Conservation (phyloP, 352 stramenopile genomes). For the Phytophthora nicotianae region DNA sequence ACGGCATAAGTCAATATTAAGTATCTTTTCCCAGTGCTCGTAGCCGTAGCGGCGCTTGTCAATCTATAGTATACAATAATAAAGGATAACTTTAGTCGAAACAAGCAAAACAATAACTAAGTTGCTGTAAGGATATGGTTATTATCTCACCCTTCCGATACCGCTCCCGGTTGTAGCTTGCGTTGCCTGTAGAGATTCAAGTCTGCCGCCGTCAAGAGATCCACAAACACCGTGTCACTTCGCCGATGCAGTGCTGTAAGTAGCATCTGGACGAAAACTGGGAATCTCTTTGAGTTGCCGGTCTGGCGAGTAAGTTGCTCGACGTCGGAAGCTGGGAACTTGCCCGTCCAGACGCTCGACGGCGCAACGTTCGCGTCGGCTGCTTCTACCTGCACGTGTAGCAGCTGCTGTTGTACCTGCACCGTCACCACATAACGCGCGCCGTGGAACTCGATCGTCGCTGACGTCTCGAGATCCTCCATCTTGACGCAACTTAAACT, state of each 20-base stretch:
- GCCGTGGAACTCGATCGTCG: constrained; percentile 72
- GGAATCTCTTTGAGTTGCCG: constrained; percentile 93
- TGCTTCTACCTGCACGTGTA: constrained; percentile 74
- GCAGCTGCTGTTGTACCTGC: constrained; percentile 56
- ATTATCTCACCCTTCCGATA: constrained; percentile 16
- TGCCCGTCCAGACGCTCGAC: constrained; percentile 62
- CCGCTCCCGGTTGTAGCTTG: constrained; percentile 45
- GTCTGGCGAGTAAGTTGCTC: constrained; percentile 94
- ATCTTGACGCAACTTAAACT: constrained; percentile 30
- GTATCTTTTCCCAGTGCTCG: constrained; percentile 80
- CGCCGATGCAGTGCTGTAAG: constrained; percentile 71
- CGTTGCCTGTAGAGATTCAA: constrained; percentile 82
- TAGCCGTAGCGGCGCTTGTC: constrained; percentile 8
- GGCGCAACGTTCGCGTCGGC: neutral
- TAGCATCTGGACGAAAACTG: constrained; percentile 94
- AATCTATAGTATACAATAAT: constrained; percentile 13
- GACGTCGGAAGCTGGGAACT: constrained; percentile 73
- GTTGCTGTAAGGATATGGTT: constrained; percentile 12
- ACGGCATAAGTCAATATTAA: constrained; percentile 94
- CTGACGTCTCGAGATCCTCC: constrained; percentile 69
- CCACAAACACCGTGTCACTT: constrained; percentile 90
- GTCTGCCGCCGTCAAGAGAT: constrained; percentile 91
- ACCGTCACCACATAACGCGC: constrained; percentile 78
- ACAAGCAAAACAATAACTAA: constrained; percentile 4
- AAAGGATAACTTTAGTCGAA: constrained; percentile 4